phyloP scores from a whole-genome alignment of 768 basidiomycete genomes.

The Collybiopsis confluens region DNA sequence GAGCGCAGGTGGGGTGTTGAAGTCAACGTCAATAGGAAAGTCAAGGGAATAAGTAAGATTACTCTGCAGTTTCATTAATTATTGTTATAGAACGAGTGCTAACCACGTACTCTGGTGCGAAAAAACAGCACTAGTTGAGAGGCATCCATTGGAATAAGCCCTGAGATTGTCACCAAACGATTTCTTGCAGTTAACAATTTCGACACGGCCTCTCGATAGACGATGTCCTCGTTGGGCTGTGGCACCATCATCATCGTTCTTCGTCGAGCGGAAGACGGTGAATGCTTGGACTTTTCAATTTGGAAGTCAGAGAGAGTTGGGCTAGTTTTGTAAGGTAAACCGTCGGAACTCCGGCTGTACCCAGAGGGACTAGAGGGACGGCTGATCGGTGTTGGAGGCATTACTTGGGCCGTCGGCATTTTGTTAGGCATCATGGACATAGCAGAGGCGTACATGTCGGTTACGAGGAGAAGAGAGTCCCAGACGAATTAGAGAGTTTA shows the following conservation, averaged over 20 bases:
- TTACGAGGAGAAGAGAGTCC: background rate
- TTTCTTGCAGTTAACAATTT: conserved; percentile 55
- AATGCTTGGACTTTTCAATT: conserved; percentile 44
- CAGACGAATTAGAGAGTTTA: background rate
- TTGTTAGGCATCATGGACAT: background rate
- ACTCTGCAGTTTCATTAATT: conserved; percentile 38
- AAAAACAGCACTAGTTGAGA: conserved; percentile 71
- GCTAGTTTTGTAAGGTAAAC: conserved; percentile 32
- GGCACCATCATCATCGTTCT: conserved; percentile 25
- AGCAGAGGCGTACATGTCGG: conserved; percentile 3
- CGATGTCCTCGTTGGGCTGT: conserved; percentile 44
- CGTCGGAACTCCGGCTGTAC: conserved; percentile 17
- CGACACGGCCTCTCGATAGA: conserved; percentile 52
- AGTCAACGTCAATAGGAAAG: conserved; percentile 76
- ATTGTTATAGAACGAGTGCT: background rate
- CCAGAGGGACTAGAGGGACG: conserved; percentile 22
- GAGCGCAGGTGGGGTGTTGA: conserved; percentile 70
- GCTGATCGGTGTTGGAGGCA: conserved; percentile 1
- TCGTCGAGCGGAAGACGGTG: conserved; percentile 27
- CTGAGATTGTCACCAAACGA: conserved; percentile 60
- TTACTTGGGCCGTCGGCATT: background rate
- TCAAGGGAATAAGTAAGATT: conserved; percentile 78
- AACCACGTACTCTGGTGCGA: conserved; percentile 56
- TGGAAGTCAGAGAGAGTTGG: conserved; percentile 56
- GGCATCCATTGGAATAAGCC: conserved; percentile 68